Evolutionary conservation across 78 protist species (phyloP).

Genomic region (Ministeria vibrans): DNA sequence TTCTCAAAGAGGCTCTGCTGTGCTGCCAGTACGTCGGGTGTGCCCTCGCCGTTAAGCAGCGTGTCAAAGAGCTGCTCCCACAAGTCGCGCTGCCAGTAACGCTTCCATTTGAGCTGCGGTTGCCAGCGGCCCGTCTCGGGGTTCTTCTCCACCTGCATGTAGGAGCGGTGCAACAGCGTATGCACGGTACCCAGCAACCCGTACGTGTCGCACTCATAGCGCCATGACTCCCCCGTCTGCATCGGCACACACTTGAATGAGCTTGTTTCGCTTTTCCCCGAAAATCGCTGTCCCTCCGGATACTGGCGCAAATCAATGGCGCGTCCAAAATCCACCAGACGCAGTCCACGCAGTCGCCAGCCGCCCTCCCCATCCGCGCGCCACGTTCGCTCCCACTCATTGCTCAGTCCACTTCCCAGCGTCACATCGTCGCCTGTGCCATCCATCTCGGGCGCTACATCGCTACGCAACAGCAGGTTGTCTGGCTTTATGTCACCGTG

Average conservation of each 20-base stretch:
- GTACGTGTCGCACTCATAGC: conserved; percentile 11
- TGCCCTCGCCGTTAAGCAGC: background rate
- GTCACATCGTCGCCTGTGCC: background rate
- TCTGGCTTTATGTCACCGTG: conserved; percentile 59
- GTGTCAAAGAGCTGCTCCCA: background rate
- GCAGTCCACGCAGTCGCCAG: conserved; percentile 52
- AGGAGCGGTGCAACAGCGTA: conserved; percentile 9
- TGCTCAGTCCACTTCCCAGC: background rate
- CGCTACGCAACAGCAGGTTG: conserved; percentile 27
- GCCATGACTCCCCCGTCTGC: conserved; percentile 15
- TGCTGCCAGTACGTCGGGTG: background rate
- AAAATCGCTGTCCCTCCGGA: background rate
- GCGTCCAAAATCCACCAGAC: conserved; percentile 42
- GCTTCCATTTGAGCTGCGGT: background rate
- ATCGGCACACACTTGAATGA: conserved; percentile 26
- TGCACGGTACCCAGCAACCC: conserved; percentile 20
- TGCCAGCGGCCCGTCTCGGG: background rate
- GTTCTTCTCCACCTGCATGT: background rate
- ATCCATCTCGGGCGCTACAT: background rate
- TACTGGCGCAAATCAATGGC: conserved; percentile 44
- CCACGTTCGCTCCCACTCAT: conserved; percentile 17
- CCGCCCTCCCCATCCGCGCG: conserved; percentile 5
- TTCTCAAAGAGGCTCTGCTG: background rate
- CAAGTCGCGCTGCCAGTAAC: background rate
- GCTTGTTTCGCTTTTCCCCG: conserved; percentile 16